Evolutionary conservation across 257 asterid species (phyloP).

Genomic region (Osmanthus fragrans): DNA sequence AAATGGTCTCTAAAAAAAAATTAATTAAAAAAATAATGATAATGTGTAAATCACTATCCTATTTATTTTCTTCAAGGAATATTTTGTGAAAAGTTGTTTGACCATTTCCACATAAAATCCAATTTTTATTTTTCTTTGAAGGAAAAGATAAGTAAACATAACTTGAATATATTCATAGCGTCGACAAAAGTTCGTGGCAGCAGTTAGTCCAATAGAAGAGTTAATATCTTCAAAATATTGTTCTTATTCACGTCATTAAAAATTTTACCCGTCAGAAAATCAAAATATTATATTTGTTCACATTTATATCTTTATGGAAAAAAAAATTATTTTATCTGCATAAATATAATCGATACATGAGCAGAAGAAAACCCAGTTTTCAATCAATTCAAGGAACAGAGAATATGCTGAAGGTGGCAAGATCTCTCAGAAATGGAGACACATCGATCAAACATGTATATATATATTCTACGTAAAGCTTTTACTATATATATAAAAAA

Average conservation of each 20-base stretch:
- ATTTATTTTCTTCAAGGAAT: no score
- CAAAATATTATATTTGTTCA: no score
- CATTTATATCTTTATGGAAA: background rate
- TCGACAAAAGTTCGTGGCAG: background rate
- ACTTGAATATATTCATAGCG: background rate
- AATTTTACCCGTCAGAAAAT: no score
- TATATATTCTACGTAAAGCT: background rate
- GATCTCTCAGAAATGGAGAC: background rate
- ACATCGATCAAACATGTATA: background rate
- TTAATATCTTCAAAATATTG: background rate
- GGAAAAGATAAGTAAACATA: background rate
- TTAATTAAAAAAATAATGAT: no score
- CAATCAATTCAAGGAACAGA: background rate
- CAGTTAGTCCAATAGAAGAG: background rate
- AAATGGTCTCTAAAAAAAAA: no score
- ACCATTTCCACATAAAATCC: background rate
- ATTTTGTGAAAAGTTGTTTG: background rate
- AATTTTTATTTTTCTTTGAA: background rate
- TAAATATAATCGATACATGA: background rate
- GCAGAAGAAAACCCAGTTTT: background rate
- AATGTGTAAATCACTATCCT: no score
- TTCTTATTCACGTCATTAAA: no score
- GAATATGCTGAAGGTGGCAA: constrained; percentile 21
- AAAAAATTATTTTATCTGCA: background rate
- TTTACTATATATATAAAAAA: constrained; percentile 10